phyloP scores from a whole-genome alignment of 1,139 yeast species.

The Yamadazyma siamensis region DNA sequence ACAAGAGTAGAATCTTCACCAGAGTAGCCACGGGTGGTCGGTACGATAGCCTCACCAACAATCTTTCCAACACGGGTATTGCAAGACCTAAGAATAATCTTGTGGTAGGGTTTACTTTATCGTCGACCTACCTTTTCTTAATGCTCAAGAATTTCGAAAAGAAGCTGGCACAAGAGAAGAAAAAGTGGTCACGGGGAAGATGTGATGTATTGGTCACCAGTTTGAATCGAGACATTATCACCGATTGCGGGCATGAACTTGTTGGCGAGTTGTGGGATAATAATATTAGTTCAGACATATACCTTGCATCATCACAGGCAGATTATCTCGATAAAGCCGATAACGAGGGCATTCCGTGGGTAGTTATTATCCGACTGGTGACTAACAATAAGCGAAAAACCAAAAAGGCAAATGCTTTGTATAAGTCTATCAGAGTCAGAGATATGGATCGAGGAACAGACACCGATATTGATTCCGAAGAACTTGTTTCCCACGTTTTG shows the following conservation, averaged over 20 bases:
- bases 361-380: constrained; percentile 67
- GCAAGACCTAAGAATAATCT: constrained; percentile 31
- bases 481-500: constrained; percentile 49
- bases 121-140: constrained; percentile 40
- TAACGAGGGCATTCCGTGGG: constrained; percentile 69
- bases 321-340: constrained; percentile 65
- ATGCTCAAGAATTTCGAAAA: constrained; percentile 34
- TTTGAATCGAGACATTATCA: constrained; percentile 49
- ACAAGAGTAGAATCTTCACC: constrained; percentile 36
- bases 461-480: constrained; percentile 66
- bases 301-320: constrained; percentile 50
- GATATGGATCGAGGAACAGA: constrained; percentile 61
- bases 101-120: constrained; percentile 82
- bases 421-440: constrained; percentile 72
- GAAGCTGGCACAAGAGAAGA: constrained; percentile 22
- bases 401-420: constrained; percentile 32
- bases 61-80: constrained; percentile 18
- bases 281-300: constrained; percentile 69
- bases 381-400: constrained; percentile 27
- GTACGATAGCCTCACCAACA: constrained; percentile 68
- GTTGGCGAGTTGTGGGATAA: constrained; percentile 65
- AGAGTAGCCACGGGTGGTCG: constrained; percentile 90
- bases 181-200: constrained; percentile 28
- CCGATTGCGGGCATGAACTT: constrained; percentile 60
- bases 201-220: constrained; percentile 82